These are phyloP conservation scores for Solanum virginianum DNA, from an alignment of 257 asterid species.

Conservation along the genomic window DNA sequence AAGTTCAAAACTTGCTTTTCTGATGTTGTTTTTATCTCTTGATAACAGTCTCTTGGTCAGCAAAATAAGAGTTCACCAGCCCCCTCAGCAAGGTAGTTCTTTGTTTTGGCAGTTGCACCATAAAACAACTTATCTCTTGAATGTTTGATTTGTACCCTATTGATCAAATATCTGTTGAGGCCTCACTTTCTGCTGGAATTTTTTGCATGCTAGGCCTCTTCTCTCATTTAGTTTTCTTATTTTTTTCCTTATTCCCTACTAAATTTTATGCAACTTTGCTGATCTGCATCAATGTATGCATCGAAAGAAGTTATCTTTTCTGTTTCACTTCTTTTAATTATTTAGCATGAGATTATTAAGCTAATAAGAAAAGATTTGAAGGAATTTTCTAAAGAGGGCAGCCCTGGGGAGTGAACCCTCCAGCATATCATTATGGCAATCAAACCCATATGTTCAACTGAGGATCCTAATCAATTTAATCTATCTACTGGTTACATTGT, in stretches of 20 bases:
- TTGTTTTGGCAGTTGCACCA: not conserved
- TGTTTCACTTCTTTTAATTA: not conserved
- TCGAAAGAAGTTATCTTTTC: not conserved
- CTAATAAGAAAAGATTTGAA: not conserved
- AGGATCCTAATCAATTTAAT: not conserved
- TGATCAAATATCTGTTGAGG: not conserved
- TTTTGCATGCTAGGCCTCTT: not conserved
- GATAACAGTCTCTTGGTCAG: constrained; percentile 41
- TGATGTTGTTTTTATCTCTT: constrained; percentile 4
- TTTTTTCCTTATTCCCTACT: not conserved
- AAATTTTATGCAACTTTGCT: not conserved
- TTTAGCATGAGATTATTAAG: not conserved
- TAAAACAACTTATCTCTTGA: not conserved
- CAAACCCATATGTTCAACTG: not conserved
- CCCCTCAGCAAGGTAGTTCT: constrained; percentile 32
- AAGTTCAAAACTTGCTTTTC: not conserved
- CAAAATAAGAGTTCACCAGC: constrained; percentile 19
- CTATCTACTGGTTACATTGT: not conserved
- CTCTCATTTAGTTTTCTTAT: not conserved
- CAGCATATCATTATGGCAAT: not conserved
- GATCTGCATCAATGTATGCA: not conserved
- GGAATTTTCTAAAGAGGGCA: not conserved
- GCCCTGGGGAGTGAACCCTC: not conserved
- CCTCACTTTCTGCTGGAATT: not conserved
- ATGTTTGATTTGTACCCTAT: not conserved